Conservation (phyloP, 2,329 filamentous ascomycete species). For the Aspergillus fructus region DNA sequence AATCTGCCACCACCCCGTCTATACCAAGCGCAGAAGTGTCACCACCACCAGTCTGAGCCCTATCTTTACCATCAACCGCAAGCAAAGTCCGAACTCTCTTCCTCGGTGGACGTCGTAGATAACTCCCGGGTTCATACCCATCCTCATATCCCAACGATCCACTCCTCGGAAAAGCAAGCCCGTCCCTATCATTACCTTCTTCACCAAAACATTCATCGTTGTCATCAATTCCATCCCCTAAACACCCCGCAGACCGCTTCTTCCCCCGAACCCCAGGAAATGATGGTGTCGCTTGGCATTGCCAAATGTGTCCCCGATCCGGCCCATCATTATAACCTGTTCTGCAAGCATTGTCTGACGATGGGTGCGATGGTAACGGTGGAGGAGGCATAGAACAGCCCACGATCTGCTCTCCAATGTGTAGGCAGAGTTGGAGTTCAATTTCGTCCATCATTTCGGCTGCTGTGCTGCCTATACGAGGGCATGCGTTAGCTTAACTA, state of each 20-base stretch:
- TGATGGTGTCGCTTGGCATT: neutral
- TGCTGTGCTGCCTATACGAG: neutral
- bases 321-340: neutral
- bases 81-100: constrained; percentile 5
- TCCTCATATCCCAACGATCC: neutral
- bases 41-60: neutral
- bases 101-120: constrained; percentile 4
- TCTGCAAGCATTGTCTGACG: neutral
- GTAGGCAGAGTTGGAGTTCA: constrained; percentile 21
- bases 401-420: constrained; percentile 15
- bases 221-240: neutral
- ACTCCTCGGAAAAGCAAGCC: neutral
- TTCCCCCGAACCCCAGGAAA: neutral
- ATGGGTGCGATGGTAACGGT: neutral
- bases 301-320: neutral
- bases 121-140: neutral
- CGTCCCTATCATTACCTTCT: neutral
- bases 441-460: constrained; percentile 19
- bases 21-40: neutral
- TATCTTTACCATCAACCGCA: neutral
- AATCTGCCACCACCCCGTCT: neutral
- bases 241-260: neutral
- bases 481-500: neutral
- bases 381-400: constrained; percentile 1
- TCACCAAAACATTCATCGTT: neutral